Base-by-base conservation (phyloP, 495 filamentous ascomycete species). In the Trichocladium uniseriatum region DNA sequence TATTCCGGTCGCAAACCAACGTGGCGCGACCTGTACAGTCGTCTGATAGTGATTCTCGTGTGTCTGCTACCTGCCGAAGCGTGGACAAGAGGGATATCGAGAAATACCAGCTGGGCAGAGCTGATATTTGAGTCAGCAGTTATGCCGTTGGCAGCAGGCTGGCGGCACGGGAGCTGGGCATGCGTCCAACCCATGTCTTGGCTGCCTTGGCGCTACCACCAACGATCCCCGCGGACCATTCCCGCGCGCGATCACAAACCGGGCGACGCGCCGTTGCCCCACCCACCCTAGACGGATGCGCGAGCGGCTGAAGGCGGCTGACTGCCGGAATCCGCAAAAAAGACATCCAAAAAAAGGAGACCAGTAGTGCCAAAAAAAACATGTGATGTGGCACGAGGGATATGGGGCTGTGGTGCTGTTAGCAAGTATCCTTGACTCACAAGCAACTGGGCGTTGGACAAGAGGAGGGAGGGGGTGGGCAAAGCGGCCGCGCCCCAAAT, bases 101-200 rank as follows among this genome's bases (percentile, higher is more conserved):
- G n/a, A 9, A 29, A 14, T 20, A 42, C 19, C 6, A 13, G 18
- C 10, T 37, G 31, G 21, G 47, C 18, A 16, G 29, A 19, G 36
- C 28, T 43, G 24, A 15, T 3, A 38, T 34, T 42, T 47, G 38
- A 47, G 41, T 45, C 49, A 51, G 40, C 40, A 9, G 40, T n/a
- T 13, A 32, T 7, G 24, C 34, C 32, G 51, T 38, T 48, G 51
- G 41, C 22, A 20, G 38, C 32, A 28, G n/a, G 6, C 24, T 4
- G 28, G 44, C 38, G 51, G 51, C 51, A 53, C 51, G 44, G 39
- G 50, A 36, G 22, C 49, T 15, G 34, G n/a, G 36, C 24, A 27
- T 19, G 16, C n/a, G 29, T 37, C 11, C 21, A 24, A 39, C 38
- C 43, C 38, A 27, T 42, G 49, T 14, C 43, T 19, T 22, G 28